These are phyloP conservation scores for Gossypium davidsonii DNA, from an alignment of 441 rosid species.

Conservation along the genomic window DNA sequence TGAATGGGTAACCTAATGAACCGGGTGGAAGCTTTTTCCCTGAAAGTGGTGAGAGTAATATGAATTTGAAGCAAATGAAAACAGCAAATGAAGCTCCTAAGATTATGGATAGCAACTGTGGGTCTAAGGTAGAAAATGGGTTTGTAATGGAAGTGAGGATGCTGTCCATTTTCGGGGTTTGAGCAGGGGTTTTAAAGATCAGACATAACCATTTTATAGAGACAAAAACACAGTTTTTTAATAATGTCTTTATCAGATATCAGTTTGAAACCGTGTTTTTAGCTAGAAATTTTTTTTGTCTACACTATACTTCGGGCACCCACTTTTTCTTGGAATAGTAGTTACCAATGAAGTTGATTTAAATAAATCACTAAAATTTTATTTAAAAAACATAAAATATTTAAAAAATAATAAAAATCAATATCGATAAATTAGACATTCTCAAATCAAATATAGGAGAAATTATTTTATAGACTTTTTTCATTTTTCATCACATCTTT, in stretches of 20 bases:
- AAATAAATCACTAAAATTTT: too few species aligned
- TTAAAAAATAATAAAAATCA: too few species aligned
- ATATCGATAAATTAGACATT: too few species aligned
- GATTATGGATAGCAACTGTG: background rate
- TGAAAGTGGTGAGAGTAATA: background rate
- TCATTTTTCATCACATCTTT: too few species aligned
- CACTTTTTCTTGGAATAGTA: background rate
- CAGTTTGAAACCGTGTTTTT: background rate
- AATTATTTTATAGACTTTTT: rapidly evolving
- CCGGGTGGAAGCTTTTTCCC: conserved; percentile 3
- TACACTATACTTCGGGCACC: too few species aligned
- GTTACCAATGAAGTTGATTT: background rate
- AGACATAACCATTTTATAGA: background rate
- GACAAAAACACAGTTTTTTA: background rate
- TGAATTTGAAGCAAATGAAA: background rate
- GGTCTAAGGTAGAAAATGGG: background rate
- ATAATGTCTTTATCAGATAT: background rate
- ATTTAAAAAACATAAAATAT: too few species aligned
- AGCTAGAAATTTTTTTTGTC: background rate
- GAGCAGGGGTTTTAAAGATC: background rate
- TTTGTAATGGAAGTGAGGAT: background rate
- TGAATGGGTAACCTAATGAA: conserved; percentile 1
- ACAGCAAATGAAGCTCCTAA: background rate
- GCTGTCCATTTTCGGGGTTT: background rate
- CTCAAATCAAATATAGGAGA: too few species aligned